phyloP scores from a whole-genome alignment of 2,329 filamentous ascomycete species.

The Colletotrichum euphorbiae region DNA sequence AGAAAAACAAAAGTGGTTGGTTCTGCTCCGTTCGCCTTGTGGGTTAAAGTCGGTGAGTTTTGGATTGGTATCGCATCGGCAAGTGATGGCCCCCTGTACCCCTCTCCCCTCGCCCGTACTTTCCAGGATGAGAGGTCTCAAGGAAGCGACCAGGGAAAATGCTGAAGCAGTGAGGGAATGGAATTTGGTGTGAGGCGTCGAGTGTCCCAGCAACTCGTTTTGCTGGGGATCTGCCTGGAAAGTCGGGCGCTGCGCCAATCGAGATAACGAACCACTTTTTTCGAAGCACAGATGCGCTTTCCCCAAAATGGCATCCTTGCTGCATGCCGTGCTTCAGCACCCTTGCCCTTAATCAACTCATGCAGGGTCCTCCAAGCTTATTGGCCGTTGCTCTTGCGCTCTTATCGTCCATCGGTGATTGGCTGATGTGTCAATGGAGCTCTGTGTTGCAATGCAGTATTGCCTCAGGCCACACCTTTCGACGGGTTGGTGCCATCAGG shows the following conservation, averaged over 20 bases:
- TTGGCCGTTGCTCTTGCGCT: constrained; percentile 5
- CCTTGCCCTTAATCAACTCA: constrained; percentile 32
- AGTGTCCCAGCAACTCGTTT: neutral
- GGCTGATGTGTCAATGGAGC: neutral
- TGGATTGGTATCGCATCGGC: constrained; percentile 31
- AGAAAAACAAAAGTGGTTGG: neutral
- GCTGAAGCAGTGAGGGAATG: constrained; percentile 8
- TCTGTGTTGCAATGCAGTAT: neutral
- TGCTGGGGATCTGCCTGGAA: constrained; percentile 3
- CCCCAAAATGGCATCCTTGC: constrained; percentile 18
- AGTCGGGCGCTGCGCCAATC: constrained; percentile 27
- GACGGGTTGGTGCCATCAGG: neutral
- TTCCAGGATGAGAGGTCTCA: constrained; percentile 1
- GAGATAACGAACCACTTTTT: constrained; percentile 30
- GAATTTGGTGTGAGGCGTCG: neutral
- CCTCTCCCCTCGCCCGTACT: neutral
- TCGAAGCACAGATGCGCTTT: constrained; percentile 31
- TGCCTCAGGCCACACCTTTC: constrained; percentile 29
- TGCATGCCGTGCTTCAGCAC: constrained; percentile 29
- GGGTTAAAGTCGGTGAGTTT: constrained; percentile 37
- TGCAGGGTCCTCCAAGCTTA: constrained; percentile 29
- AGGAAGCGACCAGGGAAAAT: neutral
- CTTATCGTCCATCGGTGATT: constrained; percentile 27
- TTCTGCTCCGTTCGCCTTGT: constrained; percentile 16
- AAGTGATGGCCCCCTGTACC: constrained; percentile 13